Base-by-base conservation (phyloP, 2,329 filamentous ascomycete species). In the Colletotrichum tropicale region DNA sequence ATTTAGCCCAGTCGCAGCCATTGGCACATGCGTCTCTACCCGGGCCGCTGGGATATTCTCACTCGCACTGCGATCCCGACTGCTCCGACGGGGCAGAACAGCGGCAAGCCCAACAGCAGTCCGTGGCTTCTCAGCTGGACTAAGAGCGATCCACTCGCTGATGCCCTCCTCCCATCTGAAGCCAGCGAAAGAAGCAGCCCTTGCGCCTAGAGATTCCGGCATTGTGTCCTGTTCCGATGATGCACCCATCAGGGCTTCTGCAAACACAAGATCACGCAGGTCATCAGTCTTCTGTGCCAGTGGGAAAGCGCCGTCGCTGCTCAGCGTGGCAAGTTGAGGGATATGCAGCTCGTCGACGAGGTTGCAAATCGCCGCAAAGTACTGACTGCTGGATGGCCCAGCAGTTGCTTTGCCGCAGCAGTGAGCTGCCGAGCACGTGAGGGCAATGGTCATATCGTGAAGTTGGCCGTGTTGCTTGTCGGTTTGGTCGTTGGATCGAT, bases 241-340 rank as follows among this genome's bases (percentile, higher is more conserved):
- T 74, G 66, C 6, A 28, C 43, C n/a, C 30, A 56, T 58, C 30
- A 66, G 28, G 13, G 81, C 85, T 77, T 91, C 90, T 5, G 89
- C 90, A 78, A 89, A 90, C 12, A 87, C 87, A 55, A 91, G 85
- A 77, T 91, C 89, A 30, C 87, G 83, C 8, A 91, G 81, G 77
- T 90, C 87, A 70, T 87, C 88, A 16, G 89, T 91, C 69, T 86
- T 85, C 74, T 89, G 87, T 1, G 90, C 89, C 32, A 91, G 81
- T 34, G 87, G 80, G 77, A 91, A 90, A 0, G 89, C 89, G 2
- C 86, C 85, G 34, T 90, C 88, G 4, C 83, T 81, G 34, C 84
- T 84, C 38, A 91, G 80, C 24, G 82, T 84, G 34, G 81, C 77
- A 8, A 87, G 81, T 12, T 77, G 77, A 5, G 82, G 80, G 7